Evolutionary conservation across 169 alveolate species (phyloP), one percentile per base, ranked within the genome.

Genomic region (Neospora caninum): DNA sequence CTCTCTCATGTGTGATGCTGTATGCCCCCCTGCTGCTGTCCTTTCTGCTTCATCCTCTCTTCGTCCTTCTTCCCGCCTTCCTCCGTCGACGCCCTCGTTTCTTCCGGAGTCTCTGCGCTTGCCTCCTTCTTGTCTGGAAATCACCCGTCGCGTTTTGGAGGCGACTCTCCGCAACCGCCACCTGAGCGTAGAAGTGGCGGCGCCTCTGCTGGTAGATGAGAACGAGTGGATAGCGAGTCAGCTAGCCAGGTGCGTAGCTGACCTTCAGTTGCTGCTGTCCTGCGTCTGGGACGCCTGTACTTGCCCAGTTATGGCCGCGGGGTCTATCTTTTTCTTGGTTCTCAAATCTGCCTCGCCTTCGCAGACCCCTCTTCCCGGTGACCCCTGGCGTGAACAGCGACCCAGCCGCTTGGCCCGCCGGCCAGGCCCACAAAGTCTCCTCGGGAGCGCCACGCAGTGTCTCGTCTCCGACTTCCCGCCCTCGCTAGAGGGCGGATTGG

Each of bases 211-310:
- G 39, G 86, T n/a, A 0, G 86, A 78, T n/a, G 86, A 78, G 42
- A 78, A 78, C 45, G 86, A 78, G 20, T 78, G 86, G 86, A 78
- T 78, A 0, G 86, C 86, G 7, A 78, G 39, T 20, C 86, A 78
- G 86, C 86, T 78, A 9, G 86, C 86, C 49, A 78, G 1, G 10
- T 78, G 86, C 20, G 2, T 78, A n/a, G 86, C 86, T 20, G 86
- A 78, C 20, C 45, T 78, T 9, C 86, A 78, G 86, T n/a, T 78
- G 27, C 86, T 78, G 39, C 86, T 78, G 39, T 20, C 86, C 31
- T 78, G 86, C 86, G 27, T 78, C 86, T 78, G 86, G 86, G 86
- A 78, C 45, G 86, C 86, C 41, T 78, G 86, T 22, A 36, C 86
- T 2, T 78, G 86, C 31, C 86, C 86, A 43, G 86, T 78, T n/a